Evolutionary conservation across 257 asterid species (phyloP), one percentile per base, ranked within the genome.

Genomic region (Solanum etuberosum): DNA sequence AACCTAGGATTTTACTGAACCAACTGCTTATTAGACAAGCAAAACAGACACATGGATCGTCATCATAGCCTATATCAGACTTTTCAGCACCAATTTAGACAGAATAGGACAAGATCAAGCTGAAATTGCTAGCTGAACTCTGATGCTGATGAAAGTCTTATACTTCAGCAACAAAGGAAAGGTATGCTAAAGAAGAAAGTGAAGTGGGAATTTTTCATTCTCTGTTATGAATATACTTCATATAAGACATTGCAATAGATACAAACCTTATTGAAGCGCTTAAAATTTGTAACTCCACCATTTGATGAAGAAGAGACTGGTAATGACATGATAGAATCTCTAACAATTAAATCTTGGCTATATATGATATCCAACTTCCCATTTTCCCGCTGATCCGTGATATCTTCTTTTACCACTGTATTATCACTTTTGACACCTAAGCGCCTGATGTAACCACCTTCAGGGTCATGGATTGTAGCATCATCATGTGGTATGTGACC

Each of bases 211-310:
- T 23, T 38, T 38, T 76, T n/a, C 15, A 46, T 38, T n/a, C 32
- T 12, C 57, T 13, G 57, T 31, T 46, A 48, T 18, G 42, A 29
- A 46, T 80, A 80, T 80, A 48, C 31, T 80, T 46, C 85, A 80
- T 51, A 15, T 29, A 80, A 48, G 43, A 48, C 84, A 80, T 10
- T 29, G 20, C 42, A 27, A 80, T 29, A 18, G 68, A 46, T 80
- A 48, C 85, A 89, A 91, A 96, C 99, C 99, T 96, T 97, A 87
- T 97, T 90, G 92, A 97, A 97, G 85, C 92, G 92, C 88, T 97
- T 97, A 94, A 95, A 97, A 92, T 97, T 92, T 77, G 90, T 18
- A 27, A 83, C 91, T 32, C 88, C 86, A 71, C 88, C 91, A 83
- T 80, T 82, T 84, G 87, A 59, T 4, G 93, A 87, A 85, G 92